Conservation (phyloP, 2,329 filamentous ascomycete species). For the Colletotrichum orchidophilum region DNA sequence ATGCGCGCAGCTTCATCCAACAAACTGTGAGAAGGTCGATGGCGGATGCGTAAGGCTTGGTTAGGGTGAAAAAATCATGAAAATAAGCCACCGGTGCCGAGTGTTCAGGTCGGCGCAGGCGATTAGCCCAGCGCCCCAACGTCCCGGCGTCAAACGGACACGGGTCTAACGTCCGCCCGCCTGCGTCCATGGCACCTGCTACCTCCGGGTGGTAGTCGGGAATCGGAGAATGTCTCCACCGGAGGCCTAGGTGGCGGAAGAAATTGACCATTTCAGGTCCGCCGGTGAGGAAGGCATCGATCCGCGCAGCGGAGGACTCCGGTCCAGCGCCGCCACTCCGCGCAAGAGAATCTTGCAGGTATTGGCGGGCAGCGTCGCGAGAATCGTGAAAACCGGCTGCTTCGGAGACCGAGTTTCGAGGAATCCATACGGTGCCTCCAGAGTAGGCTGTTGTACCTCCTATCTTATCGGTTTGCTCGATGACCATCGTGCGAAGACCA, state of each 20-base stretch:
- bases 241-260: slow-evolving; percentile 39
- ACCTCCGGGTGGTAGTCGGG: slow-evolving; percentile 44
- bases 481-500: slow-evolving; percentile 40
- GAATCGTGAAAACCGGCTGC: slow-evolving; percentile 38
- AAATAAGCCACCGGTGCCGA: not conserved
- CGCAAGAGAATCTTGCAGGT: slow-evolving; percentile 40
- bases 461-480: slow-evolving; percentile 44
- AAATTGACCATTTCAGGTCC: slow-evolving; percentile 44
- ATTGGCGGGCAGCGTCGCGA: slow-evolving; percentile 37
- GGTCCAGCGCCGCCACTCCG: slow-evolving; percentile 37
- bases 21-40: not conserved
- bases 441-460: slow-evolving; percentile 47
- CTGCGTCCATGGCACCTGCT: slow-evolving; percentile 30
- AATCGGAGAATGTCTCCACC: slow-evolving; percentile 36
- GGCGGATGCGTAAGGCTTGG: not conserved
- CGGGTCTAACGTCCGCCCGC: slow-evolving; percentile 40
- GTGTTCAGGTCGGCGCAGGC: not conserved
- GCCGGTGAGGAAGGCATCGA: slow-evolving; percentile 41
- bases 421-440: slow-evolving; percentile 46
- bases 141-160: slow-evolving; percentile 38
- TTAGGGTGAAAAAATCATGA: not conserved
- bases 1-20: not conserved
- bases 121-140: slow-evolving; percentile 14
- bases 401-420: slow-evolving; percentile 39
- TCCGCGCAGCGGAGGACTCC: slow-evolving; percentile 39